Conservation (phyloP, 2,329 filamentous ascomycete genomes). For the Drechslerella coelobrocha region DNA sequence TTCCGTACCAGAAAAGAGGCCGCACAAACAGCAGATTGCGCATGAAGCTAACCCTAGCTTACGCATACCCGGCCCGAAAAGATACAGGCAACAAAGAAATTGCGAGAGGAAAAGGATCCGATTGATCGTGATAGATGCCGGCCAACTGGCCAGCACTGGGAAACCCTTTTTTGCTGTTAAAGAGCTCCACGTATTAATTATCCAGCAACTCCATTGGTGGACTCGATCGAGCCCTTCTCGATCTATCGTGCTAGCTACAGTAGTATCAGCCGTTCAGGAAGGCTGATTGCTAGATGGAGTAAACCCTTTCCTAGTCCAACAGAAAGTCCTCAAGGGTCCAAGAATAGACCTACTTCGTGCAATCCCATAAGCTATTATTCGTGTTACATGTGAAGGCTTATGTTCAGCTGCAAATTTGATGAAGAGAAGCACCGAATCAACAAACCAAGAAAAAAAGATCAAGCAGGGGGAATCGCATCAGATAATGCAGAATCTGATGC, state of each 20-base stretch:
- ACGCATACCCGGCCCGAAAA: neutral
- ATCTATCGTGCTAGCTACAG: neutral
- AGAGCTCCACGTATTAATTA: neutral
- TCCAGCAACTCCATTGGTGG: neutral
- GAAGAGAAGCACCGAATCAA: too few species aligned
- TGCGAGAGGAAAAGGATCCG: neutral
- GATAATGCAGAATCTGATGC: slow-evolving; percentile 36
- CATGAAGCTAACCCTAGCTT: neutral
- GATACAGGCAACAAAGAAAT: neutral
- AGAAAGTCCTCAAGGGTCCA: too few species aligned
- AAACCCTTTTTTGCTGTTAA: neutral
- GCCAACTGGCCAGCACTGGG: neutral
- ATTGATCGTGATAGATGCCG: neutral
- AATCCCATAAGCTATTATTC: too few species aligned
- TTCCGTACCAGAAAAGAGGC: neutral
- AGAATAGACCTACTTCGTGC: too few species aligned
- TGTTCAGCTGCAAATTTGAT: too few species aligned
- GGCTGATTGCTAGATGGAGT: neutral
- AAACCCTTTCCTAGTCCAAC: too few species aligned
- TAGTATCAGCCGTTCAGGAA: slow-evolving; percentile 8
- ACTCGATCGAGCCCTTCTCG: neutral
- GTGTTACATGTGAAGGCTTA: too few species aligned
- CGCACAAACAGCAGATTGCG: neutral
- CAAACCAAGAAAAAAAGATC: too few species aligned
- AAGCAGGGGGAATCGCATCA: slow-evolving; percentile 29